Conservation (phyloP, 352 stramenopile genomes). For the Poterioochromonas sp. region DNA sequence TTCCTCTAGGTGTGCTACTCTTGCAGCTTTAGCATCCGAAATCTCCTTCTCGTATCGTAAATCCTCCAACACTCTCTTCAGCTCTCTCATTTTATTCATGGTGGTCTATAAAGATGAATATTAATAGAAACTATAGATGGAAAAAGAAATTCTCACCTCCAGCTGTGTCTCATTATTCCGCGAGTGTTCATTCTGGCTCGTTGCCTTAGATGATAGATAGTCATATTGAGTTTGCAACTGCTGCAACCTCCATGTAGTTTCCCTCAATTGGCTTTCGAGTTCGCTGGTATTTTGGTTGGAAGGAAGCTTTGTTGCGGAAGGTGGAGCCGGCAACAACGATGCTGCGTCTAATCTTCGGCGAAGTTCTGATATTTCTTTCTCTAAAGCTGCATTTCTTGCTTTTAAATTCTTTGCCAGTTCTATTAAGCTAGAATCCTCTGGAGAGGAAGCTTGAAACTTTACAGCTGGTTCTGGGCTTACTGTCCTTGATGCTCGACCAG, state of each 20-base stretch:
- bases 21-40: conserved; percentile 52
- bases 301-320: background rate
- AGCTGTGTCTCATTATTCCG: conserved; percentile 53
- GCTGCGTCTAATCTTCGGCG: no score
- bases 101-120: conserved; percentile 53
- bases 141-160: conserved; percentile 8
- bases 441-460: background rate
- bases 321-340: background rate
- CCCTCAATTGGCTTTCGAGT: conserved; percentile 61
- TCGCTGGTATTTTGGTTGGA: background rate
- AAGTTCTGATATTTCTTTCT: background rate
- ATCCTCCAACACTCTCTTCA: conserved; percentile 67
- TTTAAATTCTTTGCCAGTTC: conserved; percentile 2
- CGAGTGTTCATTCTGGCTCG: conserved; percentile 69
- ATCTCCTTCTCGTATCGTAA: conserved; percentile 64
- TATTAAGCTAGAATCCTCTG: background rate
- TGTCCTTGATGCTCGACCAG: background rate
- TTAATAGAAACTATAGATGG: background rate
- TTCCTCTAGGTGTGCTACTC: conserved; percentile 63
- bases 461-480: background rate
- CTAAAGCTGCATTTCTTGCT: background rate
- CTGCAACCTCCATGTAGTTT: conserved; percentile 63
- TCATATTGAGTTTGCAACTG: conserved; percentile 76
- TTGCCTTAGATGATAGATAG: conserved; percentile 65
- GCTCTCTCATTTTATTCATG: conserved; percentile 75